phyloP scores from a whole-genome alignment of 306 rosid genomes.

The Medicago ruthenica region DNA sequence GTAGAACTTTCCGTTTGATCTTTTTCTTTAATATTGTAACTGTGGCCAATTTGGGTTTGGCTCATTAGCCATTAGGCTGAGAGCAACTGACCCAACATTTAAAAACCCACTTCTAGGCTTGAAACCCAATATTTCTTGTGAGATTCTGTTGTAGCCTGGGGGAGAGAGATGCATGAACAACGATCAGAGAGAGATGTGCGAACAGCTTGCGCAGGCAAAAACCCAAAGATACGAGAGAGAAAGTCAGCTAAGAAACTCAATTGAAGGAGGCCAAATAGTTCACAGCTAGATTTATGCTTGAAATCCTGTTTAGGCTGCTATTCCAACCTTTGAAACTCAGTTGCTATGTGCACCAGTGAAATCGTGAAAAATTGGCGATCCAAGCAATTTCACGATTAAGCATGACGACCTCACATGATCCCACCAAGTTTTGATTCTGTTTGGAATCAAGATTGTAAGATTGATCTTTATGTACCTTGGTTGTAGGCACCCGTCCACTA shows the following conservation, averaged over 20 bases:
- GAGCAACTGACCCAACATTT: neutral
- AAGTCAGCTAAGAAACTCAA: constrained; percentile 1
- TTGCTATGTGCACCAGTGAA: neutral
- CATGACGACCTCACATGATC: neutral
- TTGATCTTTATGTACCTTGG: constrained; percentile 2
- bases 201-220: neutral
- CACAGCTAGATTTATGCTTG: neutral
- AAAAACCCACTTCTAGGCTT: neutral
- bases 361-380: neutral
- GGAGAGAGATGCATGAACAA: neutral
- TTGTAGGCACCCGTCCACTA: neutral
- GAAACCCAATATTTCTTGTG: neutral
- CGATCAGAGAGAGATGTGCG: neutral
- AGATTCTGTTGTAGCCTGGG: neutral
- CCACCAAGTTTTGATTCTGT: neutral
- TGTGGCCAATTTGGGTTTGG: constrained; percentile 1
- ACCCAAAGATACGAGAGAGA: neutral
- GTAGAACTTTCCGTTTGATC: neutral
- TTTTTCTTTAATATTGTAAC: neutral
- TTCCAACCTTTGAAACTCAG: neutral
- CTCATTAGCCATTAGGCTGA: neutral
- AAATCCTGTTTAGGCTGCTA: neutral
- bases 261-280: neutral
- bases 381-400: neutral
- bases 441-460: neutral